Conservation (phyloP, 169 alveolate species). For the Ichthyophthirius multifiliis region DNA sequence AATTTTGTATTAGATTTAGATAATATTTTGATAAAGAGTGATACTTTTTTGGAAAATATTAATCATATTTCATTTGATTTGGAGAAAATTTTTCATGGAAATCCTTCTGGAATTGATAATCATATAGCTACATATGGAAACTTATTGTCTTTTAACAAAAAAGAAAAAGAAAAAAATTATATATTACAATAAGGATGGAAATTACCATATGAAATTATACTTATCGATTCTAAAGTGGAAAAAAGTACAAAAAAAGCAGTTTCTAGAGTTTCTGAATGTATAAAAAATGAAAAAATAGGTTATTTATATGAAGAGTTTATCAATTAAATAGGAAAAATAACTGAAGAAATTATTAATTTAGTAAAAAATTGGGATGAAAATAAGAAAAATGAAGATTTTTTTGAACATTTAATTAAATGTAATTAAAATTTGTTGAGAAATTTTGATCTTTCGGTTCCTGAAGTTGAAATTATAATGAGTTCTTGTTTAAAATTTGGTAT, state of each 20-base stretch:
- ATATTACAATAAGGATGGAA: too few relatives aligned
- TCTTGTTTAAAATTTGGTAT: not conserved
- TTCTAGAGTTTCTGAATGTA: not conserved
- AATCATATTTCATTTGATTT: constrained; percentile 19
- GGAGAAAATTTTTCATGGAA: constrained; percentile 48
- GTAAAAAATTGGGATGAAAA: not conserved
- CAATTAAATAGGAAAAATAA: not conserved
- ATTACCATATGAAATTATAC: not conserved
- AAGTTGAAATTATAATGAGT: not conserved
- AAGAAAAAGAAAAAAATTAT: not conserved
- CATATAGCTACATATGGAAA: constrained; percentile 53
- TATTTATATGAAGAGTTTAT: not conserved
- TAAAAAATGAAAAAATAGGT: not conserved
- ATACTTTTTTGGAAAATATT: constrained; percentile 19
- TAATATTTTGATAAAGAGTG: constrained; percentile 3
- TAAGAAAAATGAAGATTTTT: not conserved
- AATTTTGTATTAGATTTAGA: not conserved
- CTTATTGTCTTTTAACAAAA: constrained; percentile 26
- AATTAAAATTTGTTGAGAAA: not conserved
- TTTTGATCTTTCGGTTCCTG: not conserved
- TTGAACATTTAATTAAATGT: not conserved
- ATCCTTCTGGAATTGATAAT: constrained; percentile 64
- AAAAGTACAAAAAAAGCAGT: constrained; percentile 20
- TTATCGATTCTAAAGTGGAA: not conserved
- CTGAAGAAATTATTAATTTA: not conserved